Percentiles rank a stretch among this genome's conserved stretches.
Evolutionary conservation across 192 early-diverging fungal species (phyloP).

Genomic region (Helicostylum pulchrum): DNA sequence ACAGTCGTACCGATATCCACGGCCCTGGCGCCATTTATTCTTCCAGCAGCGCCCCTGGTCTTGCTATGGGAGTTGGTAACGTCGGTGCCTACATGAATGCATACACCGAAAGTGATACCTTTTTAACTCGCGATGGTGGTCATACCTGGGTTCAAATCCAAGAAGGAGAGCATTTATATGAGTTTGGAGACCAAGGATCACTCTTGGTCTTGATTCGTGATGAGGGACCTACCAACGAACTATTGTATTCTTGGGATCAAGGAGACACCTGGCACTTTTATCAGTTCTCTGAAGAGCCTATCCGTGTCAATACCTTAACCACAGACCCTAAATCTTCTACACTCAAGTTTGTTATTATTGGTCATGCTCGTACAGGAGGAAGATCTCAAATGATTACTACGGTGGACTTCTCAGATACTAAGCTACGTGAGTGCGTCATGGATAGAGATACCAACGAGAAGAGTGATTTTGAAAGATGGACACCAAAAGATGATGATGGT

Average conservation of each 20-base stretch:
- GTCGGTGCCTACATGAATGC: slow-evolving; percentile 64
- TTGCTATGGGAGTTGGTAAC: slow-evolving; percentile 90
- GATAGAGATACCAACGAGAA: slow-evolving; percentile 48
- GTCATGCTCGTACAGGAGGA: slow-evolving; percentile 36
- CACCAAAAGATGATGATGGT: slow-evolving; percentile 61
- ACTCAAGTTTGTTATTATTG: slow-evolving; percentile 72
- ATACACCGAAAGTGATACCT: slow-evolving; percentile 67
- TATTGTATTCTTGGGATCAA: slow-evolving; percentile 76
- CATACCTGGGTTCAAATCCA: slow-evolving; percentile 75
- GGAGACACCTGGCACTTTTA: slow-evolving; percentile 71
- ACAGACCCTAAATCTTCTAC: slow-evolving; percentile 65
- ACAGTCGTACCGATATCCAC: slow-evolving; percentile 67
- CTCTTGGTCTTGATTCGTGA: slow-evolving; percentile 77
- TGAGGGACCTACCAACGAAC: slow-evolving; percentile 59
- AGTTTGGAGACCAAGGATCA: slow-evolving; percentile 91
- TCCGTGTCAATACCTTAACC: slow-evolving; percentile 60
- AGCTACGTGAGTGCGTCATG: slow-evolving; percentile 41
- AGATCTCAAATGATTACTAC: slow-evolving; percentile 38
- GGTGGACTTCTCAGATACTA: slow-evolving; percentile 58
- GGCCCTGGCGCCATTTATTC: slow-evolving; percentile 65
- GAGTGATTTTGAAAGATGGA: slow-evolving; percentile 91
- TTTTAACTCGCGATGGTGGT: slow-evolving; percentile 83
- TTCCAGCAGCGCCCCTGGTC: slow-evolving; percentile 66
- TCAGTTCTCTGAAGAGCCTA: slow-evolving; percentile 52
- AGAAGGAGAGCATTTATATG: slow-evolving; percentile 65